Evolutionary conservation across 2,329 filamentous ascomycete species (phyloP).

Genomic region (Ophioceras dolichostomum): DNA sequence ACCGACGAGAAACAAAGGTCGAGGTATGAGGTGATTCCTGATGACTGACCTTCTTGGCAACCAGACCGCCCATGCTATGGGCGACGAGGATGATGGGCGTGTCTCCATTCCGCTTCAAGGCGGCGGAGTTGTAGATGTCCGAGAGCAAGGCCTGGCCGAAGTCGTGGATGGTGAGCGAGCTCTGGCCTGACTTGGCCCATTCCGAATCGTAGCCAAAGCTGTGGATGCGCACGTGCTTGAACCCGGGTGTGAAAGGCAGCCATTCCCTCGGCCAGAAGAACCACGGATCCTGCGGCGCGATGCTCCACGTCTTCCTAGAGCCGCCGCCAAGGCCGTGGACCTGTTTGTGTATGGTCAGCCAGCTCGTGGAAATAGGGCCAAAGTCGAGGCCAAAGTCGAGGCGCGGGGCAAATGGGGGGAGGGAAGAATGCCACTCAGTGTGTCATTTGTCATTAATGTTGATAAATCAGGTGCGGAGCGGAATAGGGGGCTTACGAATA

Average conservation of each 20-base stretch:
- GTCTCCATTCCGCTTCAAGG: slow-evolving; percentile 6
- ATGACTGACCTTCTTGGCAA: slow-evolving; percentile 5
- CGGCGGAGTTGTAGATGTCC: slow-evolving; percentile 12
- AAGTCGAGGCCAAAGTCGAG: too few species aligned
- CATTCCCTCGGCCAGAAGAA: slow-evolving; percentile 27
- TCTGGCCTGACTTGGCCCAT: slow-evolving; percentile 12
- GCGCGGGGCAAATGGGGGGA: too few species aligned
- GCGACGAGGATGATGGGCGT: slow-evolving; percentile 17
- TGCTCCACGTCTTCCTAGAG: slow-evolving; percentile 28
- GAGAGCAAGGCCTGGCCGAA: slow-evolving; percentile 18
- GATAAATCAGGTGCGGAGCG: too few species aligned
- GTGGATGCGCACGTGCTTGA: slow-evolving; percentile 15
- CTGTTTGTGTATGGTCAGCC: too few species aligned
- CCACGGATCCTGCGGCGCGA: slow-evolving; percentile 13
- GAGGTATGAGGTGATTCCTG: neutral
- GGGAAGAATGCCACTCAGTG: too few species aligned
- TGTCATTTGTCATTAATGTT: too few species aligned
- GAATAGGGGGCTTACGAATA: too few species aligned
- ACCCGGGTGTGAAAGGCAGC: slow-evolving; percentile 18
- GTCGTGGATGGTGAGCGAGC: slow-evolving; percentile 18
- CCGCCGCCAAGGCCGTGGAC: slow-evolving; percentile 27
- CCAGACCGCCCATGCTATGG: slow-evolving; percentile 14
- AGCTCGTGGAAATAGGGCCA: too few species aligned
- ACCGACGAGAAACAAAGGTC: neutral
- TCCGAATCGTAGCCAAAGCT: slow-evolving; percentile 22